Evolutionary conservation across 352 stramenopile species (phyloP), one percentile per base, ranked within the genome.

Genomic region (Globisporangium cylindrosporum): DNA sequence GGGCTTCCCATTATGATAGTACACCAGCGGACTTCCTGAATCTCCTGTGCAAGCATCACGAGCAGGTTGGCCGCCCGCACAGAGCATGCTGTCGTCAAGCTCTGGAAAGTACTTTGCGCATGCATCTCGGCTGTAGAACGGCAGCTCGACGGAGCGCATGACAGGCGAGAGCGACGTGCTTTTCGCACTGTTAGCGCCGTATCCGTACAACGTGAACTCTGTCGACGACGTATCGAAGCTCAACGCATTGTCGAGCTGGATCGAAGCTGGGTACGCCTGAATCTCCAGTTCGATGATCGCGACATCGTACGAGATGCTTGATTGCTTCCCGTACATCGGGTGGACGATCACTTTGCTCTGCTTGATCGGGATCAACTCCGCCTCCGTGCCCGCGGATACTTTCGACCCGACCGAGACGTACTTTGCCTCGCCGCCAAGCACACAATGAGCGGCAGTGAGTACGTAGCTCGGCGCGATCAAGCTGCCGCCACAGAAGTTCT

Each of bases 401-500:
- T 66, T 67, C 1, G 72, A 80, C 1, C 70, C 74, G n/a, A 82
- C 71, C 6, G 70, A 71, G 27, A 80, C 74, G 58, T 70, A 80
- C 54, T 73, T 69, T 24, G 70, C 71, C n/a, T 62, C 59, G 29
- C 73, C 66, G 14, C 58, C 67, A 15, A 59, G 51, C 4, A 86
- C 75, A 62, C 76, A 83, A 49, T 81, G 73, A 3, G 75, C 78
- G 1, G 78, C 78, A 4, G 78, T 86, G 34, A 86, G 70, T 24
- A 86, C 74, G 48, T 79, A 84, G 32, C 72, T 75, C 3, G 76
- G 60, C 12, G 78, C 67, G 57, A 86, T 86, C 34, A 86, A 66
- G 27, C 68, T 77, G 29, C 78, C 76, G 18, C 78, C 78, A 60
- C 78, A 86, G 53, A 77, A 84, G 66, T 81, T 80, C 36, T 79